A percentile compares a stretch with the other conserved stretches of the same genome.
Evolutionary conservation across 352 stramenopile genomes (phyloP).

Genomic region (Phytophthora pistaciae): DNA sequence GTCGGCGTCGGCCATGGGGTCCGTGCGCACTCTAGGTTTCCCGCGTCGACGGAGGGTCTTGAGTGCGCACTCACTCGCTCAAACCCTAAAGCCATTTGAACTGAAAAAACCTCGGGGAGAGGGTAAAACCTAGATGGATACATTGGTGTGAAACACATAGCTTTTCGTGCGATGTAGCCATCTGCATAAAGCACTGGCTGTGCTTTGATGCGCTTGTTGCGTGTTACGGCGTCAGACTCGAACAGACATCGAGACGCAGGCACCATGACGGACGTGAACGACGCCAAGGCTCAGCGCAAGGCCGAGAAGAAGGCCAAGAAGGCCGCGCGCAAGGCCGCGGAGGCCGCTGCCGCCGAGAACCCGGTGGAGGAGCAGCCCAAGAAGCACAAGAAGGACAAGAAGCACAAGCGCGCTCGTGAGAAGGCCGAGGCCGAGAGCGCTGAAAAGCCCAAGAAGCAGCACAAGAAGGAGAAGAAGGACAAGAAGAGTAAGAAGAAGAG

Average conservation of each 20-base stretch:
- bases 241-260: slow-evolving; percentile 19
- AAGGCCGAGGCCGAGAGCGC: slow-evolving; percentile 47
- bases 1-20: slow-evolving; percentile 21
- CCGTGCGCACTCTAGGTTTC: neutral
- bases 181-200: slow-evolving; percentile 38
- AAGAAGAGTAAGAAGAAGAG: slow-evolving; percentile 66
- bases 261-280: slow-evolving; percentile 42
- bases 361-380: slow-evolving; percentile 5
- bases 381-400: slow-evolving; percentile 46
- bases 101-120: neutral
- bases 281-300: slow-evolving; percentile 57
- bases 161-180: slow-evolving; percentile 11
- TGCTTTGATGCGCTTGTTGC: slow-evolving; percentile 19
- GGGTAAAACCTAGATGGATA: neutral
- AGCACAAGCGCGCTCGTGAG: slow-evolving; percentile 39
- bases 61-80: neutral
- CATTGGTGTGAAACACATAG: neutral
- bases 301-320: slow-evolving; percentile 55
- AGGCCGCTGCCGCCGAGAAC: slow-evolving; percentile 12
- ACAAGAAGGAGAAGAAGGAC: slow-evolving; percentile 55
- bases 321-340: slow-evolving; percentile 42
- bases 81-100: neutral
- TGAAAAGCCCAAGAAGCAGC: slow-evolving; percentile 53
- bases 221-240: slow-evolving; percentile 28
- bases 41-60: neutral